Base-by-base conservation (phyloP, 768 basidiomycete species). In the Leccinum broughii region DNA sequence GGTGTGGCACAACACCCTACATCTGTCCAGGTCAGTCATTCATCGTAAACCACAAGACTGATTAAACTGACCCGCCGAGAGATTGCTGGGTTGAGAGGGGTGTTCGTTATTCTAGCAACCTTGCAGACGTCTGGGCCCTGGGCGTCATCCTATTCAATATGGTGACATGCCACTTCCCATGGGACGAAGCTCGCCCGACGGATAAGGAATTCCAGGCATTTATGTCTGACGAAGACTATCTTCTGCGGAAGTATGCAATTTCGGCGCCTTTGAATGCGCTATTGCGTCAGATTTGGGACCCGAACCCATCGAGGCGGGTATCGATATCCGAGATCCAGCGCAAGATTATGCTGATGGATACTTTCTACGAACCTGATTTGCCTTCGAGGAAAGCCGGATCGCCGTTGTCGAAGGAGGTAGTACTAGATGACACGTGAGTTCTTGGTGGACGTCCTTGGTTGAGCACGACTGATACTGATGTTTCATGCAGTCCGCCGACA, bases 91-190 rank as follows among this genome's bases (percentile, higher is more conserved):
- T 78, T 52, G 77, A 80, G 37, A 64, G 75, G 41, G 67, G 76
- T 32, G 62, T 53, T 2, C 39, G 7, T 2, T 68, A 66, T 46
- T 60, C 66, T n/a, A 59, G 63, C 1, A 57, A 60, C 44, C 26
- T 69, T 26, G 80, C 26, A 15, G 89, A 91, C 64, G 77, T 89
- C 60, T 91, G 89, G 89, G 80, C 89, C 15, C 72, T 90, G 22
- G 89, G 88, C 13, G 81, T 96, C 55, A 90, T 96, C 64, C 83
- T 96, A 53, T 84, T 88, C 69, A 95, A 93, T 75, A 85, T 96
- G 77, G 85, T 90, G 55, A 87, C 87, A 56, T 84, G 85, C 14
- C 44, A 26, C n/a, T 62, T 32, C 26, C 66, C 68, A 8, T 69
- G 68, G 68, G 58, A 62, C 3, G 66, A 58, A 39, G 66, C 68